A percentile compares a stretch with the other conserved stretches of the same genome.
phyloP scores from a whole-genome alignment of 129 eudicot genomes.

The Sambucus nigra region DNA sequence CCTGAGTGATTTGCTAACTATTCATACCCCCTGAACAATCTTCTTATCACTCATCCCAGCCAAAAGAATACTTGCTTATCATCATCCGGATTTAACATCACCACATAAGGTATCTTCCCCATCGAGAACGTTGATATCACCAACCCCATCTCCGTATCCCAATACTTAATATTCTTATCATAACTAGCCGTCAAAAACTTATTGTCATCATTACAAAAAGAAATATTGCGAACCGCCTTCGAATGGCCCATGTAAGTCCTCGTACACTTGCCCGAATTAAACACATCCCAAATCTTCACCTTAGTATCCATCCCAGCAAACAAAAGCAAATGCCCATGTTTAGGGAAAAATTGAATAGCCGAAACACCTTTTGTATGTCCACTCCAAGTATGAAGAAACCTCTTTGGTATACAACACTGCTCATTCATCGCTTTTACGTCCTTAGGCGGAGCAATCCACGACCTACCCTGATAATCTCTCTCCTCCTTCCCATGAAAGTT shows the following conservation, averaged over 20 bases:
- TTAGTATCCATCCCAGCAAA: constrained; percentile 96
- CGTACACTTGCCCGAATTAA: constrained; percentile 88
- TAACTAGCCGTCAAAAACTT: constrained; percentile 88
- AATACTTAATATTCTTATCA: constrained; percentile 94
- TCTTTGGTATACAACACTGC: constrained; percentile 88
- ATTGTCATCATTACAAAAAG: constrained; percentile 78
- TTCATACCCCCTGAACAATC: constrained; percentile 95
- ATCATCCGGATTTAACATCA: constrained; percentile 89
- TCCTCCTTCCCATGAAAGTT: constrained; percentile 95
- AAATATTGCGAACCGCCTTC: constrained; percentile 85
- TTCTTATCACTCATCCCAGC: constrained; percentile 99
- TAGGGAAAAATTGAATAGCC: constrained; percentile 86
- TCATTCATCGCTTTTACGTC: constrained; percentile 73
- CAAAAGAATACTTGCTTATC: constrained; percentile 88
- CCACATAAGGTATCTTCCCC: constrained; percentile 90
- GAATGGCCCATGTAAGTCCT: constrained; percentile 97
- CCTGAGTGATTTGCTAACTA: constrained; percentile 82
- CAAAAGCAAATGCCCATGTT: constrained; percentile 79
- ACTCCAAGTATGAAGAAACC: constrained; percentile 95
- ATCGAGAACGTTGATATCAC: constrained; percentile 88
- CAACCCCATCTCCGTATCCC: constrained; percentile 97
- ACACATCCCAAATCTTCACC: constrained; percentile 96
- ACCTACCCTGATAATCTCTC: constrained; percentile 91
- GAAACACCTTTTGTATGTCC: constrained; percentile 96
- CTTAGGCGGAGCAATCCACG: constrained; percentile 94